Percentiles rank a stretch among this genome's conserved stretches.
Conservation (phyloP, 1,284 basidiomycete genomes). For the Sanghuangporus baumii region DNA sequence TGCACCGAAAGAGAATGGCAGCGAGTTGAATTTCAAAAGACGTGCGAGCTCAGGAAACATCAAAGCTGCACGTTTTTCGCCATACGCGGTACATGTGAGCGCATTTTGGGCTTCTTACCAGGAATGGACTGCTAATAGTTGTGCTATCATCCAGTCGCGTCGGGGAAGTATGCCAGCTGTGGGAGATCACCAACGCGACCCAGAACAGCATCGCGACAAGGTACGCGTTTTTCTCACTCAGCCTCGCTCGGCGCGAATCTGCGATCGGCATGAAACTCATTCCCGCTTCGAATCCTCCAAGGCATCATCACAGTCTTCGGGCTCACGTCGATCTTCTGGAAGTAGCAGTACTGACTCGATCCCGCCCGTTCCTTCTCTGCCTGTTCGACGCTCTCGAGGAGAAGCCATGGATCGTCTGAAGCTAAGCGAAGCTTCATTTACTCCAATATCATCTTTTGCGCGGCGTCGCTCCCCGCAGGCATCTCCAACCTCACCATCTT, state of each 20-base stretch:
- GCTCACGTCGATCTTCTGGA: constrained; percentile 14
- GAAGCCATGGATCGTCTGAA: constrained; percentile 7
- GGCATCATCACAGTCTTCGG: constrained; percentile 2
- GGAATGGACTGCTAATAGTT: neutral
- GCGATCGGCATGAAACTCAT: neutral
- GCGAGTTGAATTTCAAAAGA: constrained; percentile 9
- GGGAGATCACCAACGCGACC: constrained; percentile 18
- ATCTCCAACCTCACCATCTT: constrained; percentile 63
- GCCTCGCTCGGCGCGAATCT: neutral
- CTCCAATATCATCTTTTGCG: constrained; percentile 71
- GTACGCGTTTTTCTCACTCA: neutral
- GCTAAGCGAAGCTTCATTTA: constrained; percentile 34
- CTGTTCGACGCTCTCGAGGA: constrained; percentile 5
- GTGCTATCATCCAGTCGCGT: constrained; percentile 27
- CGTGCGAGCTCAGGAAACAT: constrained; percentile 17
- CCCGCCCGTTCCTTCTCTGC: constrained; percentile 6
- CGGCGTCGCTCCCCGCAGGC: constrained; percentile 69
- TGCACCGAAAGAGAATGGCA: neutral
- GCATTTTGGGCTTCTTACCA: neutral
- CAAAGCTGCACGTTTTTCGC: constrained; percentile 17
- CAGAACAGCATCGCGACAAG: constrained; percentile 2
- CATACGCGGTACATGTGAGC: constrained; percentile 16
- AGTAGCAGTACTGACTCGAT: neutral
- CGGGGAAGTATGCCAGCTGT: constrained; percentile 30
- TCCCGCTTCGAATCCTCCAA: neutral